Base-by-base conservation (phyloP, 345 rosid species). In the Draba incana region DNA sequence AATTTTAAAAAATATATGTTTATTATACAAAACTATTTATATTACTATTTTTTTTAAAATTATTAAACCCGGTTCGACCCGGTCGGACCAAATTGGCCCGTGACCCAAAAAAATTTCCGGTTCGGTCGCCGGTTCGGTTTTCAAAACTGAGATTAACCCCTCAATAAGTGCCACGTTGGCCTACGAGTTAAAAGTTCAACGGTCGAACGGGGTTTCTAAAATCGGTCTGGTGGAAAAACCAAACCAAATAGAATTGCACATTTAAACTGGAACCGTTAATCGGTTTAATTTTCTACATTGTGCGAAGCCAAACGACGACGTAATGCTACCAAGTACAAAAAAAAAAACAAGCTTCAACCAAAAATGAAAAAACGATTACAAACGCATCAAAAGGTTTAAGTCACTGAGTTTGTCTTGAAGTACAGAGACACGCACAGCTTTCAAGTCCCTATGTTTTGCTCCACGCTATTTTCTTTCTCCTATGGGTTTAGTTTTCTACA, bases 341-440 rank as follows among this genome's bases (percentile, higher is more conserved):
- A 10, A 47, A 47, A 49, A 25, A 24, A 8, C 20, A 20, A 20
- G 20, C 6, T 8, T 14, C 37, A 49, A 51, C 53, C 39, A 7
- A 35, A 62, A 20, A 20, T 20, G 20, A 20, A 20, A 64, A 68
- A 74, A 58, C 49, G 66, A 57, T 65, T 66, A 58, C 72, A 57
- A 65, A 41, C 10, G 60, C 61, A 52, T n/a, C 75, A 54, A 44
- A 13, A 64, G 33, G 23, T 39, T 31, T 23, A 51, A 41, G 68
- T 42, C 74, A 70, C 44, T 42, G 59, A 50, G 59, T 50, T 39
- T 13, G 48, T 56, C 38, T 57, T 23, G 5, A 64, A 58, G 60
- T 43, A 73, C 72, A 66, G n/a, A 30, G 39, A 39, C 70, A 65
- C 62, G 20, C 15, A 58, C 47, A 72, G 31, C 66, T 73, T 73